Conservation (phyloP, 2,329 filamentous ascomycete genomes). For the Orbilia javanica region DNA sequence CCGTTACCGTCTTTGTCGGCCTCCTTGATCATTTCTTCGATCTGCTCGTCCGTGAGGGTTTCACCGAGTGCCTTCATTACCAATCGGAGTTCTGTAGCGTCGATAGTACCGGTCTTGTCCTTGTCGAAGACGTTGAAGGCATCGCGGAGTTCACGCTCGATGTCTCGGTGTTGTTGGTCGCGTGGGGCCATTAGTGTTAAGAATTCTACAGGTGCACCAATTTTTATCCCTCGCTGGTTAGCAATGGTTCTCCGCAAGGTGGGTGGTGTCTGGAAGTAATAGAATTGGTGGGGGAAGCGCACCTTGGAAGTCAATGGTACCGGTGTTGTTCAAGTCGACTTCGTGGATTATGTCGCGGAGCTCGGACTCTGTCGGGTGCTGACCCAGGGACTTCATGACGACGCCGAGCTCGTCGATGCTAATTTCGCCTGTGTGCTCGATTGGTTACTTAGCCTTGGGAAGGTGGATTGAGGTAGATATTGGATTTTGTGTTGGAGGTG, state of each 20-base stretch:
- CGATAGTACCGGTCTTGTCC: constrained; percentile 76
- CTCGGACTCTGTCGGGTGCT: constrained; percentile 74
- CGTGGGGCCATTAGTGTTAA: constrained; percentile 75
- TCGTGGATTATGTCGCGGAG: constrained; percentile 77
- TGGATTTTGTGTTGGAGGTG: not conserved
- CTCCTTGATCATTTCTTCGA: constrained; percentile 76
- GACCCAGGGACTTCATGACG: constrained; percentile 75
- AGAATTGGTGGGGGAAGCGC: constrained; percentile 45
- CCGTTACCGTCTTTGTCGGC: constrained; percentile 76
- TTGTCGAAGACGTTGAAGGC: constrained; percentile 77
- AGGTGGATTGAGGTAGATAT: not conserved
- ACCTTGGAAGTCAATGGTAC: constrained; percentile 76
- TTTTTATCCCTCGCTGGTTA: no score
- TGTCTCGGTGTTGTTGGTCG: constrained; percentile 73
- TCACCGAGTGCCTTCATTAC: constrained; percentile 76
- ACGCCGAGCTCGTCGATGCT: constrained; percentile 74
- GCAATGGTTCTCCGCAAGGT: no score
- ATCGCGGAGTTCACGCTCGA: constrained; percentile 75
- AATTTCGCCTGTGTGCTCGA: constrained; percentile 70
- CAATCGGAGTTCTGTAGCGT: constrained; percentile 72
- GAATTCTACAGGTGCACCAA: constrained; percentile 71
- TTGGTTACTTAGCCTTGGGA: not conserved
- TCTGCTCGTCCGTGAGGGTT: constrained; percentile 74
- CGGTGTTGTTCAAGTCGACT: constrained; percentile 75
- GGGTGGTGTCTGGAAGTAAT: no score